Evolutionary conservation across 1,284 basidiomycete species (phyloP).

Genomic region (Golubevia sp.): DNA sequence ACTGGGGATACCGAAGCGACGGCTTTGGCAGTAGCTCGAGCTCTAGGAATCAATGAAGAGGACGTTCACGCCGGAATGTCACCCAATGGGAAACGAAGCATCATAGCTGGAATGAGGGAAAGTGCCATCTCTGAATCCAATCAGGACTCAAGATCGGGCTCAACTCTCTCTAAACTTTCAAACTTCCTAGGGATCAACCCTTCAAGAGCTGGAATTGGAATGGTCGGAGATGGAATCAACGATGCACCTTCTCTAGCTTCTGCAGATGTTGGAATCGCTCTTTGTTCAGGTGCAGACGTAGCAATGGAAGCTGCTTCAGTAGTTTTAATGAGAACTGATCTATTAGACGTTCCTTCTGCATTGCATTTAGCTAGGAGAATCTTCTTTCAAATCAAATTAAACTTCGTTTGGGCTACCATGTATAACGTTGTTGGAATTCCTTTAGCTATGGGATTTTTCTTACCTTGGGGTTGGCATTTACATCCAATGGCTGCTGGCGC

Average conservation of each 20-base stretch:
- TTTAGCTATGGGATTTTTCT: slow-evolving; percentile 95
- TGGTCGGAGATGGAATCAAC: slow-evolving; percentile 99
- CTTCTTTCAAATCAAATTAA: slow-evolving; percentile 82
- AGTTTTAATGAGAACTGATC: slow-evolving; percentile 93
- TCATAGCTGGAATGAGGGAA: slow-evolving; percentile 16
- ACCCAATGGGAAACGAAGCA: slow-evolving; percentile 49
- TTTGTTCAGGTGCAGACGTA: slow-evolving; percentile 92
- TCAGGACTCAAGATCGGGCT: not conserved
- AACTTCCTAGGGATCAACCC: not conserved
- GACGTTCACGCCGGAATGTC: slow-evolving; percentile 51
- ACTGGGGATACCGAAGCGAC: slow-evolving; percentile 52
- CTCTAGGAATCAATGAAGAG: slow-evolving; percentile 37
- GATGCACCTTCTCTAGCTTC: slow-evolving; percentile 95
- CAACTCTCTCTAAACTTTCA: not conserved
- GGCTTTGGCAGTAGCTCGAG: slow-evolving; percentile 40
- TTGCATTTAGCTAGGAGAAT: slow-evolving; percentile 87
- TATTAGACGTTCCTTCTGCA: slow-evolving; percentile 94
- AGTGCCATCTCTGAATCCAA: not conserved
- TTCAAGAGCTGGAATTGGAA: slow-evolving; percentile 1
- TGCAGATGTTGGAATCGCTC: slow-evolving; percentile 91
- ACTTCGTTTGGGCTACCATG: slow-evolving; percentile 60
- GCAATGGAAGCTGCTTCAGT: slow-evolving; percentile 97
- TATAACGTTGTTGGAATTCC: slow-evolving; percentile 96
- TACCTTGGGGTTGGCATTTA: slow-evolving; percentile 88
- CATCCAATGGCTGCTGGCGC: slow-evolving; percentile 98